Conservation (phyloP, 1,139 yeast genomes). For the Debaryomyces fabryi region DNA sequence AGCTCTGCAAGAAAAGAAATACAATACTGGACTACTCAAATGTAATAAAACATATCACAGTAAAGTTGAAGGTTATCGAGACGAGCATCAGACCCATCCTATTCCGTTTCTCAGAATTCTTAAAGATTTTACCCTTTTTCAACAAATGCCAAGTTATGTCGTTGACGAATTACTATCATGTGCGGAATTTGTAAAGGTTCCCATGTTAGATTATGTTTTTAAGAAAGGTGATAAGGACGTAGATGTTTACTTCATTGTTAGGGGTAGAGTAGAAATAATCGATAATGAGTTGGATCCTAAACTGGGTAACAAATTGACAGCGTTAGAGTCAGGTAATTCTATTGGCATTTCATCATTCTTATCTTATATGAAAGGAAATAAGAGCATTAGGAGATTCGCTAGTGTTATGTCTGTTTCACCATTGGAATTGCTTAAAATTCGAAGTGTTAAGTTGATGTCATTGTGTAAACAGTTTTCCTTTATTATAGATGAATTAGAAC, state of each 20-base stretch:
- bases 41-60: background rate
- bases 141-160: slow-evolving; percentile 55
- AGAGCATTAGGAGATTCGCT: slow-evolving; percentile 51
- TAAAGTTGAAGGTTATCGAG: slow-evolving; percentile 7
- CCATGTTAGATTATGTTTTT: slow-evolving; percentile 62
- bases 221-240: slow-evolving; percentile 61
- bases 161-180: slow-evolving; percentile 65
- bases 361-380: slow-evolving; percentile 43
- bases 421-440: slow-evolving; percentile 61
- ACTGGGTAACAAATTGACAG: slow-evolving; percentile 49
- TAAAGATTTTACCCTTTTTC: slow-evolving; percentile 59
- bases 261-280: slow-evolving; percentile 72
- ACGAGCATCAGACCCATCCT: background rate
- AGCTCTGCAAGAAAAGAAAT: slow-evolving; percentile 67
- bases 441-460: slow-evolving; percentile 52
- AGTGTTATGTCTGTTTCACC: slow-evolving; percentile 62
- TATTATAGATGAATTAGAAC: slow-evolving; percentile 53
- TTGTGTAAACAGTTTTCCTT: slow-evolving; percentile 61
- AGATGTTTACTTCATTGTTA: slow-evolving; percentile 65
- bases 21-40: slow-evolving; percentile 23
- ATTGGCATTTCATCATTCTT: slow-evolving; percentile 80
- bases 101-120: slow-evolving; percentile 56
- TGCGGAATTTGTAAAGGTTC: slow-evolving; percentile 56
- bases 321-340: slow-evolving; percentile 63
- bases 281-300: slow-evolving; percentile 28